phyloP scores from a whole-genome alignment of 768 basidiomycete species.

The Russula dissimulans region DNA sequence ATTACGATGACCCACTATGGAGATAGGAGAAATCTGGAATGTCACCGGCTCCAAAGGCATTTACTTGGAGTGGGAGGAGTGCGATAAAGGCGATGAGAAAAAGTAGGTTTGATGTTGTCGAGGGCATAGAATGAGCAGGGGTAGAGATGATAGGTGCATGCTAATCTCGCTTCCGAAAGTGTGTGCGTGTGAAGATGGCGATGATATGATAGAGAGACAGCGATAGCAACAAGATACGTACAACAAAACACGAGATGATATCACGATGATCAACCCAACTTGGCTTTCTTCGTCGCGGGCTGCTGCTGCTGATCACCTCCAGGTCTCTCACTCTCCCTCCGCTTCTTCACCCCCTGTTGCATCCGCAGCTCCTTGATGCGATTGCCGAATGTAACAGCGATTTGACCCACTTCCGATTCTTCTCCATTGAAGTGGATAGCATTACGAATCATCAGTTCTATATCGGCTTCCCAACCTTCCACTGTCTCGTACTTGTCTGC shows the following conservation, averaged over 20 bases:
- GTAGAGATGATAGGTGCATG: too few species aligned
- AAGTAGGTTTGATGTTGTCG: neutral
- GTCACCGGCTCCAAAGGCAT: constrained; percentile 56
- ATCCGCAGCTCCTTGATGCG: constrained; percentile 47
- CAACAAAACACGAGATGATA: neutral
- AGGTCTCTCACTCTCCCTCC: constrained; percentile 63
- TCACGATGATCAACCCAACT: constrained; percentile 36
- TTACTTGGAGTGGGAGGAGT: constrained; percentile 34
- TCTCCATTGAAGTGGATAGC: constrained; percentile 82
- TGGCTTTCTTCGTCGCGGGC: constrained; percentile 52
- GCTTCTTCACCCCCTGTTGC: constrained; percentile 47
- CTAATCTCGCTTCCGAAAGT: too few species aligned
- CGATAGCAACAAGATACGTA: neutral
- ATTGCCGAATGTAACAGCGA: constrained; percentile 42
- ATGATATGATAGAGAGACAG: too few species aligned
- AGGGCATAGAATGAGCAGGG: neutral
- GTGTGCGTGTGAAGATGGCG: too few species aligned
- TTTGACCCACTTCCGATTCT: constrained; percentile 67
- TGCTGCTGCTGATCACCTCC: constrained; percentile 44
- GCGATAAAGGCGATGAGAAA: neutral
- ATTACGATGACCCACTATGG: constrained; percentile 33
- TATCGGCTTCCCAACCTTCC: constrained; percentile 75
- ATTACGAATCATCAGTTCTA: constrained; percentile 82
- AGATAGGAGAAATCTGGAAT: constrained; percentile 58
- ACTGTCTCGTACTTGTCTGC: constrained; percentile 71